These are phyloP conservation scores for Asterochloris erici DNA, from an alignment of 139 green algal genomes.

Conservation along the genomic window DNA sequence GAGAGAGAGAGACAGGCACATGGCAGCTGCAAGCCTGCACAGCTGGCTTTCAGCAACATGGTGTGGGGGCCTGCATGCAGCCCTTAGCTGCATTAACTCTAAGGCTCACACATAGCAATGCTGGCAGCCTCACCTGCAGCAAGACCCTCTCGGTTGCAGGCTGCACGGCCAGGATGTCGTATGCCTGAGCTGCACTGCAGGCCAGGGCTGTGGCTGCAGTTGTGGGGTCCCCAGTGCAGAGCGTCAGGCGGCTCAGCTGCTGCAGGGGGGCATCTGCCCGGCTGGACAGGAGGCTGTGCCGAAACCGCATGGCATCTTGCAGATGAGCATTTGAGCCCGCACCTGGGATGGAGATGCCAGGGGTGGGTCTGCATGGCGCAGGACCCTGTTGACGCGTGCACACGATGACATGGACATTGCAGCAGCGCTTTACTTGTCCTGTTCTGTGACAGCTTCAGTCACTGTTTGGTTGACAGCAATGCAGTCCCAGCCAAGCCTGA, in stretches of 20 bases:
- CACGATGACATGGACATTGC: neutral
- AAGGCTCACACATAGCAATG: neutral
- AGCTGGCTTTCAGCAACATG: neutral
- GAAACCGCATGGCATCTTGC: conserved; percentile 18
- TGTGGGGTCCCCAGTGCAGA: conserved; percentile 31
- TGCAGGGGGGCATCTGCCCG: neutral
- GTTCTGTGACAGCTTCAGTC: conserved; percentile 18
- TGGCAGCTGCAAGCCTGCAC: neutral
- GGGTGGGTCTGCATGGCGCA: conserved; percentile 18
- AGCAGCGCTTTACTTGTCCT: conserved; percentile 37
- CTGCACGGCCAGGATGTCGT: conserved; percentile 62
- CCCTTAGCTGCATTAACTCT: neutral
- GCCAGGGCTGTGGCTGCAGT: conserved; percentile 22
- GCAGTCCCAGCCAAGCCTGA: conserved; percentile 35
- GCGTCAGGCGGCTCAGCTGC: conserved; percentile 48
- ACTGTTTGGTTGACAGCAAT: conserved; percentile 31
- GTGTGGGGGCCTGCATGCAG: neutral
- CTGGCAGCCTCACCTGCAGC: conserved; percentile 31
- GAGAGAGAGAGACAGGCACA: neutral
- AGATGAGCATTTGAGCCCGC: conserved; percentile 5
- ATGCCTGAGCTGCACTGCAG: conserved; percentile 24
- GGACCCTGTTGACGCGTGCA: conserved; percentile 29
- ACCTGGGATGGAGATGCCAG: neutral
- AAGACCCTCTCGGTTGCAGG: conserved; percentile 46
- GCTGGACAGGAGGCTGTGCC: conserved; percentile 5